Conservation (phyloP, 2,329 filamentous ascomycete species). For the Neobulgaria alba region DNA sequence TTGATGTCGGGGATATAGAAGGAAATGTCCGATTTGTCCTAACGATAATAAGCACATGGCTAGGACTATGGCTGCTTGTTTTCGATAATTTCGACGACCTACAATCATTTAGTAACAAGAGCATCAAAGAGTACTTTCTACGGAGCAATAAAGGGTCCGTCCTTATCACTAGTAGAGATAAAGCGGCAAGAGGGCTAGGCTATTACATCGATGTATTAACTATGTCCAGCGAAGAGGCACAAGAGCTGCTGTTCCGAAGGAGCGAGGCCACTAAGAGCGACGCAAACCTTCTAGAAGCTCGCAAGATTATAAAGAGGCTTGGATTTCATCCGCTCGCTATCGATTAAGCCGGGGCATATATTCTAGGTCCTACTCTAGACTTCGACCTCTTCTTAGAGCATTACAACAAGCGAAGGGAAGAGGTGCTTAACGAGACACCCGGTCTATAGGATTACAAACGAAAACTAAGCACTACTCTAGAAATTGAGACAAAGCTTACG, state of each 20-base stretch:
- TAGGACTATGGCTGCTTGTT: background rate
- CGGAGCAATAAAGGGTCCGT: constrained; percentile 4
- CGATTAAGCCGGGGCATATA: constrained; percentile 25
- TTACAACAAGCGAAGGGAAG: constrained; percentile 7
- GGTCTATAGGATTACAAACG: constrained; percentile 10
- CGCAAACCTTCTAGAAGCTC: background rate
- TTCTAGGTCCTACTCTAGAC: constrained; percentile 7
- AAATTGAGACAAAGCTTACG: constrained; percentile 2
- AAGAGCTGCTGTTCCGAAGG: constrained; percentile 7
- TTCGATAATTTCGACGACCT: constrained; percentile 2
- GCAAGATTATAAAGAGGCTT: constrained; percentile 10
- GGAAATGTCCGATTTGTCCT: constrained; percentile 2
- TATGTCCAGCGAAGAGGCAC: constrained; percentile 7
- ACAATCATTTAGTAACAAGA: constrained; percentile 2
- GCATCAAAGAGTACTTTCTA: constrained; percentile 10
- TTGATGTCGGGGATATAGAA: background rate
- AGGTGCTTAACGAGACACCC: constrained; percentile 10
- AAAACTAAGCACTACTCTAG: background rate
- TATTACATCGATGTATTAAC: constrained; percentile 3
- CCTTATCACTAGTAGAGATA: constrained; percentile 12
- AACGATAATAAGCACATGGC: background rate
- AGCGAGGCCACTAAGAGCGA: constrained; percentile 1
- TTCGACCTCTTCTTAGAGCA: constrained; percentile 10
- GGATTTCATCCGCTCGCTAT: constrained; percentile 22
- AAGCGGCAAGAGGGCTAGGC: constrained; percentile 4